Evolutionary conservation across 2,329 filamentous ascomycete species (phyloP).

Genomic region (Penicillium brasilianum): DNA sequence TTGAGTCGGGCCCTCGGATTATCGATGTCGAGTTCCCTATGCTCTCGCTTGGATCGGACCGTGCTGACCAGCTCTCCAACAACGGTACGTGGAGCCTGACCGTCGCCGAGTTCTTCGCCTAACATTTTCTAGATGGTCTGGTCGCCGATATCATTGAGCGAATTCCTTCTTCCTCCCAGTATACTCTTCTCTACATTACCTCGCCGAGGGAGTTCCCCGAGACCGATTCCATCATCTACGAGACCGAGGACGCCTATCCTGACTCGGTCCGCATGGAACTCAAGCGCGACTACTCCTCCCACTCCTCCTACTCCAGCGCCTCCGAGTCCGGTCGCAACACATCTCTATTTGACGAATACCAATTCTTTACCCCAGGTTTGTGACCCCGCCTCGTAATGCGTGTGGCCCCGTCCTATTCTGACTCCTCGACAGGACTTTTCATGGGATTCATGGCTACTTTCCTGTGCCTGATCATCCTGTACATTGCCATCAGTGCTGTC

Average conservation of each 20-base stretch:
- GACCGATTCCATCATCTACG: constrained; percentile 57
- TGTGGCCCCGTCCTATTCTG: constrained; percentile 15
- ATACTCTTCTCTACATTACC: constrained; percentile 78
- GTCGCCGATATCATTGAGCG: constrained; percentile 54
- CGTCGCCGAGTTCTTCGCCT: neutral
- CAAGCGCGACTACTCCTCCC: constrained; percentile 64
- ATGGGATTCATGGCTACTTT: constrained; percentile 77
- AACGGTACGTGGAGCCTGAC: constrained; percentile 44
- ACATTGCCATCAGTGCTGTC: constrained; percentile 76
- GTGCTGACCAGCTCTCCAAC: constrained; percentile 47
- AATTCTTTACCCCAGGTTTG: constrained; percentile 88
- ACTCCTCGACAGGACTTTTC: constrained; percentile 71
- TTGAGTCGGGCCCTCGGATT: constrained; percentile 47
- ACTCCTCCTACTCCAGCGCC: constrained; percentile 17
- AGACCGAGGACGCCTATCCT: constrained; percentile 61
- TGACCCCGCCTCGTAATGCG: constrained; percentile 18
- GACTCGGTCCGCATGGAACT: constrained; percentile 72
- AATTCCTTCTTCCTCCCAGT: constrained; percentile 59
- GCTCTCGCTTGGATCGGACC: constrained; percentile 42
- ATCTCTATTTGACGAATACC: constrained; percentile 81
- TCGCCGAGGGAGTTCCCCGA: constrained; percentile 56
- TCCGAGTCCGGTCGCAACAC: constrained; percentile 46
- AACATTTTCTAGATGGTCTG: constrained; percentile 48
- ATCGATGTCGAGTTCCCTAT: constrained; percentile 53
- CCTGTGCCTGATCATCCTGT: constrained; percentile 76